Evolutionary conservation across 768 basidiomycete genomes (phyloP).

Genomic region (Terana coerulea): DNA sequence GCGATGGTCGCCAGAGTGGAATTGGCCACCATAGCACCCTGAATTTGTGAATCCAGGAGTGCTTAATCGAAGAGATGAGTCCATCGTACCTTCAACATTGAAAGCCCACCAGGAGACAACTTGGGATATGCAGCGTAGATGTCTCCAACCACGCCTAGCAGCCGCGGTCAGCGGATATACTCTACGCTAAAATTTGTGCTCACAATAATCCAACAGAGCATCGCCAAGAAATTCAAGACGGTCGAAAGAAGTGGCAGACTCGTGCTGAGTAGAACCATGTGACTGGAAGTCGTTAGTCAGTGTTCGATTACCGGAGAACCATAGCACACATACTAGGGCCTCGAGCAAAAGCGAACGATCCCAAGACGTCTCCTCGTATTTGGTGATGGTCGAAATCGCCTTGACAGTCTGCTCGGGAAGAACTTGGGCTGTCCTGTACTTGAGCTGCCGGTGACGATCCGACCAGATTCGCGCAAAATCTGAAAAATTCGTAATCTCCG

Average conservation of each 20-base stretch:
- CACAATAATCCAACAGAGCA: slow-evolving; percentile 80
- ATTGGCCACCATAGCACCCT: slow-evolving; percentile 89
- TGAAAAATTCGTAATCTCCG: slow-evolving; percentile 61
- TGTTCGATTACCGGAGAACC: no score
- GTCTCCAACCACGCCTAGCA: slow-evolving; percentile 61
- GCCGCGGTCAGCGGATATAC: not conserved
- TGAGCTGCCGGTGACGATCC: slow-evolving; percentile 18
- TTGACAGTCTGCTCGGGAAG: slow-evolving; percentile 32
- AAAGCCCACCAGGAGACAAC: slow-evolving; percentile 73
- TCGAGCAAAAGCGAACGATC: slow-evolving; percentile 70
- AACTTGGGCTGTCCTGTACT: not conserved
- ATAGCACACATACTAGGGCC: slow-evolving; percentile 68
- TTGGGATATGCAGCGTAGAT: slow-evolving; percentile 61
- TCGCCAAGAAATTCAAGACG: slow-evolving; percentile 85
- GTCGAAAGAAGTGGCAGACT: slow-evolving; percentile 55
- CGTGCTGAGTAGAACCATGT: slow-evolving; percentile 46
- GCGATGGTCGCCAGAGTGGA: slow-evolving; percentile 72
- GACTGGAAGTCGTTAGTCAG: slow-evolving; percentile 41
- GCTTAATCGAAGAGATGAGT: not conserved
- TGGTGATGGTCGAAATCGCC: slow-evolving; percentile 61
- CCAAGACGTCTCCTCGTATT: no score
- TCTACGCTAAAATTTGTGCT: slow-evolving; percentile 22
- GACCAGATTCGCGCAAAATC: slow-evolving; percentile 54
- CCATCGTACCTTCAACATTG: slow-evolving; percentile 64
- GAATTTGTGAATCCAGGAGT: not conserved